These are phyloP conservation scores for Kuraishia ogatae DNA, from an alignment of 805 yeast species.

Conservation along the genomic window DNA sequence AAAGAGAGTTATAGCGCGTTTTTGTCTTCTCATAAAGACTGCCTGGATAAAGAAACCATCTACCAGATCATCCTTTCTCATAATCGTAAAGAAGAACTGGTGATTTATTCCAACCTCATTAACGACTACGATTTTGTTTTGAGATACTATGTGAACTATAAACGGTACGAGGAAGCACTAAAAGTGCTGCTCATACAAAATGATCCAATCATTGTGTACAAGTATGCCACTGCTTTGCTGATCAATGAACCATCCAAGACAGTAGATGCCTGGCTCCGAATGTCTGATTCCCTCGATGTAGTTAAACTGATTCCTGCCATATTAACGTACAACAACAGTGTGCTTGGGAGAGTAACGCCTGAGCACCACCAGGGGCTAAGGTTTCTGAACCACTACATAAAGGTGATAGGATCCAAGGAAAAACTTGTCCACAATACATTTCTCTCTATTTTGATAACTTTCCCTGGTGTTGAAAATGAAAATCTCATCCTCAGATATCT, in stretches of 20 bases:
- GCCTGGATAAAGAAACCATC: slow-evolving; percentile 57
- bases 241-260: slow-evolving; percentile 63
- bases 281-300: slow-evolving; percentile 43
- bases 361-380: slow-evolving; percentile 55
- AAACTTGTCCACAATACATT: slow-evolving; percentile 59
- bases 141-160: slow-evolving; percentile 56
- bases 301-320: slow-evolving; percentile 68
- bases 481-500: slow-evolving; percentile 40
- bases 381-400: slow-evolving; percentile 49
- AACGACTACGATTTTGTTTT: slow-evolving; percentile 65
- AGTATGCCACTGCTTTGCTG: slow-evolving; percentile 60
- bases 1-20: slow-evolving; percentile 36
- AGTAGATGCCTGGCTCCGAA: slow-evolving; percentile 69
- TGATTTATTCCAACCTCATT: slow-evolving; percentile 59
- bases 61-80: slow-evolving; percentile 65
- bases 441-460: slow-evolving; percentile 55
- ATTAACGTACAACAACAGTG: slow-evolving; percentile 52
- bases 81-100: slow-evolving; percentile 53
- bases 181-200: slow-evolving; percentile 43
- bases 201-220: slow-evolving; percentile 44
- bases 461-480: slow-evolving; percentile 32
- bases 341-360: slow-evolving; percentile 25
- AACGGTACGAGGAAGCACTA: slow-evolving; percentile 69
- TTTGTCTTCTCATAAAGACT: slow-evolving; percentile 34
- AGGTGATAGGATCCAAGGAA: slow-evolving; percentile 32